Base-by-base conservation (phyloP, 495 filamentous ascomycete genomes). In the Jackrogersella multiformis region DNA sequence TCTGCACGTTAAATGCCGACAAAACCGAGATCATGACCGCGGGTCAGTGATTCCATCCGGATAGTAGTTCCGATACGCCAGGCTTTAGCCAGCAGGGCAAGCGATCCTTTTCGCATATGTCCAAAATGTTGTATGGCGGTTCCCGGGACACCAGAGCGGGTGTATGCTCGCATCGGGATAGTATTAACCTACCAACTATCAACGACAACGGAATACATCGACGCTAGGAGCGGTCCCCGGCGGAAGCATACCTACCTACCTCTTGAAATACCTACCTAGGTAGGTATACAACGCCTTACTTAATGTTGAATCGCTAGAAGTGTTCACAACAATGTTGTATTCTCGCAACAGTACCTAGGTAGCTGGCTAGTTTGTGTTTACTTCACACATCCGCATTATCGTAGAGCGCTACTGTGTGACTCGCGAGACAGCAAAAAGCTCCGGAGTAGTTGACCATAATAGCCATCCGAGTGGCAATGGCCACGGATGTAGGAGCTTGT, bases 21-120 rank as follows among this genome's bases (percentile, higher is more conserved):
- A 42, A 64, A 39, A 5, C 67, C 67, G 61, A 65, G 44, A 58
- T 53, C 44, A 26, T 54, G 51, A 42, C n/a, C 32, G 66, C 28
- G 56, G 67, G 56, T 53, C 52, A 46, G 21, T 21, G 61, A 65
- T 57, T 65, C 57, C n/a, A 56, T 65, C 57, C 44, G 61, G 67
- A 12, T 65, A 65, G 30, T 20, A 16, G 24, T 54, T 61, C 61
- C 61, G 56, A 62, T 48, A 58, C 61, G 56, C 52, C 56, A 57
- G 51, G 9, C 44, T 39, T 34, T 61, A 69, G 48, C 54, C 59
- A 55, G 48, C 32, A 64, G 32, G 44, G 28, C 21, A 57, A 46
- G 38, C 35, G 44, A 64, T 45, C 48, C 36, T 21, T 28, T 6
- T 49, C 46, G 38, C 20, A 18, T 54, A 23, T 10, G 16, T 24